Evolutionary conservation across 352 stramenopile species (phyloP), one percentile per base, ranked within the genome.

Genomic region (Phytophthora idaei): DNA sequence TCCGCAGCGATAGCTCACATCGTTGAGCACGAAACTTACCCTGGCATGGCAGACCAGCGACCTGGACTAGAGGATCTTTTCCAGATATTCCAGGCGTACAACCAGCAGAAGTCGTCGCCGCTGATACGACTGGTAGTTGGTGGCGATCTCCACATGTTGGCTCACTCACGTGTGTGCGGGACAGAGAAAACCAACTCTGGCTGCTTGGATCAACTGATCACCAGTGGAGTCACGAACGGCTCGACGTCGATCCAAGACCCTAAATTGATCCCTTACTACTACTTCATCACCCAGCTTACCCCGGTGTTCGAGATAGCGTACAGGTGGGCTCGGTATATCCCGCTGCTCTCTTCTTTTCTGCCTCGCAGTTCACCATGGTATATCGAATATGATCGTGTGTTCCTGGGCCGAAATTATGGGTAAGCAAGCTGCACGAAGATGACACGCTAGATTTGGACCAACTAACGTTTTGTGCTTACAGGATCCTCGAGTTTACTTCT

Each of bases 321-420:
- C 8, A 50, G n/a, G 11, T 78, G 69, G 69, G 57, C 44, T 47
- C 59, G 44, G 17, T 44, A 51, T 44, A 52, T 74, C 8, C 61
- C 67, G 15, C n/a, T 76, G 3, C 15, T 74, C 1, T 61, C 64
- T 32, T 71, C 58, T 5, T 21, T 76, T 27, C 11, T 71, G 5
- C 55, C 60, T 12, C 42, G 58, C 14, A 67, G 62, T 8, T 56
- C 63, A 7, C 65, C 70, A 11, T 92, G 74, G 82, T 45, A 57
- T 36, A 64, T 87, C 34, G 54, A 71, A 5, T 78, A 67, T 9
- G 71, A 78, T 8, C 56, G 70, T 4, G 71, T 87, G 4, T 90
- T 78, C 55, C 70, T 90, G 5, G 84, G 84, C 5, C 71, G 80
- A 5, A 92, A 92, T 64, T 92, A 89, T 52, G 81, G 78, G 80